Base-by-base conservation (phyloP, 2,329 filamentous ascomycete genomes). In the Fusarium sp. region DNA sequence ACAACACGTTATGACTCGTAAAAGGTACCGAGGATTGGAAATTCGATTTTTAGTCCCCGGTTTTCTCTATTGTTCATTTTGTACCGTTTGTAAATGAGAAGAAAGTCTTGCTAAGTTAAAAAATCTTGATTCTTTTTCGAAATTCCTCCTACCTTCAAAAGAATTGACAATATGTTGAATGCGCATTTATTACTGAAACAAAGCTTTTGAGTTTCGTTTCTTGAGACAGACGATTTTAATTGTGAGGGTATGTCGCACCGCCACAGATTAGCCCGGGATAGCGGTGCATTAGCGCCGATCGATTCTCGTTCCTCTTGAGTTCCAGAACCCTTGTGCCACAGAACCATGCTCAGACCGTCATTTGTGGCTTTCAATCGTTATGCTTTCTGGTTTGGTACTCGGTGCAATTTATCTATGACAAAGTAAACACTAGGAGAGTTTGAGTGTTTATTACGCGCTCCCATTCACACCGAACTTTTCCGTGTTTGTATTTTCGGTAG, bases 271-370 rank as follows among this genome's bases (percentile, higher is more conserved):
- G 58, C 53, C 72, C 48, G 48, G 74, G 76, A 62, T 76, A 66
- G 41, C 42, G 51, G 67, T 78, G 80, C 80, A 81, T 82, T 82
- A 82, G 81, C 80, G 81, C 67, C 80, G 80, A 81, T 81, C 79
- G 65, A 71, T 69, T 66, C 59, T 63, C 58, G 54, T 69, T 72
- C 64, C 69, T 74, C 60, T 59, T 36, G 41, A 73, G 64, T 77
- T 77, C 73, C 76, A 79, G 78, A 79, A 78, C 47, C 45, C 38
- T 26, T 69, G 69, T 66, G 62, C 48, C 57, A 69, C 54, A 42
- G 30, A 54, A 59, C 38, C 50, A 64, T 64, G 68, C 48, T 35
- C 24, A 44, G 41, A 57, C n/a, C 54, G 55, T 47, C 36, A 72
- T 41, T 30, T 44, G 35, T 63, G 53, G 41, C 45, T 55, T 64